Base-by-base conservation (phyloP, 768 basidiomycete species). In the Daedaleopsis nitida region DNA sequence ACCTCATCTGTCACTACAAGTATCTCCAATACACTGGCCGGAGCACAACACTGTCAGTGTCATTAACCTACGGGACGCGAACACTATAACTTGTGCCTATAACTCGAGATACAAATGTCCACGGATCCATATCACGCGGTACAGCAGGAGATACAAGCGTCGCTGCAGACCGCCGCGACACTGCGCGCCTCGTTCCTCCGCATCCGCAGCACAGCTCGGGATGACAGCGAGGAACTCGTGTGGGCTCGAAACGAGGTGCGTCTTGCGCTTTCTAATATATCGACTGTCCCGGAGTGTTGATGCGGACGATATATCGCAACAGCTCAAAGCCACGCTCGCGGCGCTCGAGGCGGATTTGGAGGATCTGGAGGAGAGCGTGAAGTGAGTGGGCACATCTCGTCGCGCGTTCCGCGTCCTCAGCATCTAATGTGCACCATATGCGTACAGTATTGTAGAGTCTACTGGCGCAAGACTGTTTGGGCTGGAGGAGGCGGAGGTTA, bases 361-460 rank as follows among this genome's bases (percentile, higher is more conserved):
- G 62, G 94, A 94, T 71, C 76, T 98, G n/a, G 95, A 97, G 52
- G 93, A 94, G 70, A 94, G 92, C 69, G 95, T 98, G 47, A 88
- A 85, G 92, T 92, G 73, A 65, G 83, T 71, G 1, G 27, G 27
- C 27, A 32, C 27, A 32, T 32, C 27, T 32, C 27, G 27, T 3
- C 27, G 27, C 27, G 27, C 27, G 27, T 32, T 32, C 27, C 27
- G 27, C 27, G 35, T 24, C 42, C 13, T 13, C 42, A 14, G 7
- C 35, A 19, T 39, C 35, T 8, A 12, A 39, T n/a, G 2, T 53
- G 6, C 2, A 14, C 17, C 1, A 17, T 24, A 14, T 42, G 11
- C 14, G n/a, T 13, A 39, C 68, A 94, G 92, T 72, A 91, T 94
- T 44, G 92, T 97, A 0, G 96, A 96, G 70, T 83, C 86, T 12